phyloP scores from a whole-genome alignment of 345 rosid genomes.

The Toxicodendron radicans region DNA sequence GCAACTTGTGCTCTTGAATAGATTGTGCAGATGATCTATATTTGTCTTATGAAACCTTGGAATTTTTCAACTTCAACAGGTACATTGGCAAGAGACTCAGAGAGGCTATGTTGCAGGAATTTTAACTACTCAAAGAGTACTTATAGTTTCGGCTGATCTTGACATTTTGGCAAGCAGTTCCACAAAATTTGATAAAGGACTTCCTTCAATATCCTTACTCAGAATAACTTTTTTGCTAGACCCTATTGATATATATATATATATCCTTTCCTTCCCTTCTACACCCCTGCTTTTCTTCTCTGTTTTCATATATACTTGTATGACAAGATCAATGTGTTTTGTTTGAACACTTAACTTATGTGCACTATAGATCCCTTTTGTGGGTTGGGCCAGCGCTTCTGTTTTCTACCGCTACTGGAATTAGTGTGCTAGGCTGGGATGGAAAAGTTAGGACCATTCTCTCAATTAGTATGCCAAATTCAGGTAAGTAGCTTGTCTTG shows the following conservation, averaged over 20 bases:
- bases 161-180: slow-evolving; percentile 84
- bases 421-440: slow-evolving; percentile 96
- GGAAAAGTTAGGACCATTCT: slow-evolving; percentile 85
- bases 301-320: background rate
- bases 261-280: no score
- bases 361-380: slow-evolving; percentile 84
- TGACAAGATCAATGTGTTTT: background rate
- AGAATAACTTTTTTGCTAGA: background rate
- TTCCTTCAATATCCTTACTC: slow-evolving; percentile 88
- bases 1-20: background rate
- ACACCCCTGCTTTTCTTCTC: no score
- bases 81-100: slow-evolving; percentile 92
- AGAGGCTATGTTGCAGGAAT: slow-evolving; percentile 95
- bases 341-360: slow-evolving; percentile 53
- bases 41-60: background rate
- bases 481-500: slow-evolving; percentile 52
- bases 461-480: slow-evolving; percentile 80
- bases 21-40: slow-evolving; percentile 1
- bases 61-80: slow-evolving; percentile 43
- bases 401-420: slow-evolving; percentile 83
- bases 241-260: no score
- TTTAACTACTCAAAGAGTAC: slow-evolving; percentile 88
- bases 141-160: slow-evolving; percentile 87
- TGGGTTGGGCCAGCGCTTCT: slow-evolving; percentile 99
- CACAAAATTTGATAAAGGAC: slow-evolving; percentile 86